A percentile compares a stretch with the other conserved stretches of the same genome.
Conservation (phyloP, 2,329 filamentous ascomycete genomes). For the Cladosporium phlei region DNA sequence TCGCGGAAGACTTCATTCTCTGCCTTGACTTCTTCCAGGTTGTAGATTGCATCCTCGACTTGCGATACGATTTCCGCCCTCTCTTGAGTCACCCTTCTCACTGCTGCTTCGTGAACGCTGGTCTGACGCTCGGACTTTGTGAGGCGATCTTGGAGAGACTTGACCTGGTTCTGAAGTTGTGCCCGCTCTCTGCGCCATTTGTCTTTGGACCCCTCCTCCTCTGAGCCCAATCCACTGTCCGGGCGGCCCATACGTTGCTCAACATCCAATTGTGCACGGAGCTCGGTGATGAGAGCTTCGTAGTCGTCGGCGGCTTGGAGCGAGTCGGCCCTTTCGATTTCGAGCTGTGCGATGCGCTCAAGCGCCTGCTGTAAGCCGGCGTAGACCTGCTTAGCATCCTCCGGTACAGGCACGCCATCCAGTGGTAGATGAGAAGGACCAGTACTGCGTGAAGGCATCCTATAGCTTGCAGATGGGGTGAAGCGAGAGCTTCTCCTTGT, state of each 20-base stretch:
- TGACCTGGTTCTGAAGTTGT: slow-evolving; percentile 58
- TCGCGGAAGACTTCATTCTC: slow-evolving; percentile 54
- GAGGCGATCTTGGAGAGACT: slow-evolving; percentile 56
- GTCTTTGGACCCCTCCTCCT: slow-evolving; percentile 40
- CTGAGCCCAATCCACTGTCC: slow-evolving; percentile 46
- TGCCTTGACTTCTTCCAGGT: slow-evolving; percentile 46
- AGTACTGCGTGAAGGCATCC: slow-evolving; percentile 22
- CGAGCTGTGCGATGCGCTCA: slow-evolving; percentile 53
- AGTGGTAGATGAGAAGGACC: slow-evolving; percentile 43
- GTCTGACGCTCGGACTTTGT: slow-evolving; percentile 60
- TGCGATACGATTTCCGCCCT: slow-evolving; percentile 62
- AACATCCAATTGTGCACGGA: slow-evolving; percentile 45
- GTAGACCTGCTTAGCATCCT: slow-evolving; percentile 60
- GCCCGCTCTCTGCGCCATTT: slow-evolving; percentile 46
- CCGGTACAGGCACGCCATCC: slow-evolving; percentile 52
- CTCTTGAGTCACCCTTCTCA: slow-evolving; percentile 58
- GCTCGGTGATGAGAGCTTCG: slow-evolving; percentile 56
- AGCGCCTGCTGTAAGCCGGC: slow-evolving; percentile 55
- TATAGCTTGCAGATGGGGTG: slow-evolving; percentile 40
- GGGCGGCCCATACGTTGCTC: slow-evolving; percentile 37
- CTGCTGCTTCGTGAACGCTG: slow-evolving; percentile 59
- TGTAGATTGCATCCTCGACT: slow-evolving; percentile 56
- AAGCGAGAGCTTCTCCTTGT: slow-evolving; percentile 43
- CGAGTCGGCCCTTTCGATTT: slow-evolving; percentile 51
- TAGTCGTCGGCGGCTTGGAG: slow-evolving; percentile 51